A percentile compares a stretch with the other conserved stretches of the same genome.
Conservation (phyloP, 129 eudicot genomes). For the Artemisia tridentata region DNA sequence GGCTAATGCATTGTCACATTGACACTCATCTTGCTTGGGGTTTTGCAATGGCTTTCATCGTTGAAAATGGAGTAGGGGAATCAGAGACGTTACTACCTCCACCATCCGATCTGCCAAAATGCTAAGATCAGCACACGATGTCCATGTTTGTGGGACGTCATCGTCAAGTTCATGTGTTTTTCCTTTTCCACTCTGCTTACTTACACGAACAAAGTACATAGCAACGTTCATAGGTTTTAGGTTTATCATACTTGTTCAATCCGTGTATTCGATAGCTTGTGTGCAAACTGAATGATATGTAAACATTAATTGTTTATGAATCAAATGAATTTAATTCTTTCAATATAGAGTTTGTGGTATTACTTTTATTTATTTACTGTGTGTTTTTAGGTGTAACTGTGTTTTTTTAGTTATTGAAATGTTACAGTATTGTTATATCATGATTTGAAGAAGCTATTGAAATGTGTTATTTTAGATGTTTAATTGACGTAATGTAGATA, state of each 20-base stretch:
- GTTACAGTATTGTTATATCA: too few species aligned
- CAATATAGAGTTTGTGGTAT: too few species aligned
- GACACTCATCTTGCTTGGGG: slow-evolving; percentile 76
- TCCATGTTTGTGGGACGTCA: background rate
- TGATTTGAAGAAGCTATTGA: too few species aligned
- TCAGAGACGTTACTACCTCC: slow-evolving; percentile 54
- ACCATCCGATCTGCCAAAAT: slow-evolving; percentile 66
- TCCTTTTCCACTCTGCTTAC: slow-evolving; percentile 5
- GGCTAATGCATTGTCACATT: slow-evolving; percentile 32
- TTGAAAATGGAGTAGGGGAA: slow-evolving; percentile 62
- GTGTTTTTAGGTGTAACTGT: too few species aligned
- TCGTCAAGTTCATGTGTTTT: background rate
- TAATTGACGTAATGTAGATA: too few species aligned
- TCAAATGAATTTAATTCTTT: too few species aligned
- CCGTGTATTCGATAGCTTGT: slow-evolving; percentile 6
- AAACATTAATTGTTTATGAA: too few species aligned
- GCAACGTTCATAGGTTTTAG: background rate
- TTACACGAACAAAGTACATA: slow-evolving; percentile 3
- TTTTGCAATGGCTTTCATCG: slow-evolving; percentile 62
- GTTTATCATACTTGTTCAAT: slow-evolving; percentile 6
- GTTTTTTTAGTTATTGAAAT: too few species aligned
- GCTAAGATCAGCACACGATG: slow-evolving; percentile 33
- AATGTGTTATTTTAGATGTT: too few species aligned
- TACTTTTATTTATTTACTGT: too few species aligned
- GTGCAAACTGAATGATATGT: slow-evolving; percentile 18